Evolutionary conservation across 305 asterid genomes (phyloP), one percentile per base, ranked within the genome.

Genomic region (Solanum hybrid): DNA sequence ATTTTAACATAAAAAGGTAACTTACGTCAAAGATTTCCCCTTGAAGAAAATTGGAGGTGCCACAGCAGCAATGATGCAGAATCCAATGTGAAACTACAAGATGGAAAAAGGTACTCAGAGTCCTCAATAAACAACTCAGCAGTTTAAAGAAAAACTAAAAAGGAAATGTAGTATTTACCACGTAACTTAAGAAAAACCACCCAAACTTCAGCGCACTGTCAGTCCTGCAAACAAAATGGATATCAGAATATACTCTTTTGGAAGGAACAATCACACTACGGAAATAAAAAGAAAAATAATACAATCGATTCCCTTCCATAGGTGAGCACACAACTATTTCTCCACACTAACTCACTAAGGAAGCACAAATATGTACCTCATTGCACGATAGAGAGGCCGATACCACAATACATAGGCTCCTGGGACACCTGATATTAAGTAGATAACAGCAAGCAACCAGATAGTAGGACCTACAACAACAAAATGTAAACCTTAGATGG

Each of bases 11-110:
- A 75, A 89, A 70, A 38, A 29, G 88, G 65, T 79, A 90, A 93
- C 98, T 94, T 90, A 97, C 99, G 98, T 89, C 86, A 97, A 92
- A 86, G 99, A 97, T 93, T 95, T 95, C 88, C 99, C 99, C 92
- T 94, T 94, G 94, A 96, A 96, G 81, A 96, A 89, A 39, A 96
- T 57, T n/a, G 99, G 99, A 82, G 99, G 99, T 1, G 99, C 99
- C 92, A 97, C 95, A 17, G 99, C 94, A 75, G 98, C 97, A 93
- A 96, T 91, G 89, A 96, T 91, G 85, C 98, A 96, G 93, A 97
- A 97, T 76, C 93, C 96, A 79, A 97, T 96, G 93, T 97, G 99
- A 91, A 96, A 90, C 99, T 97, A 94, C 57, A 80, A 32, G 70
- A 75, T 88, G 79, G 73, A 89, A 89, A 78, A 0, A 32, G 79